Evolutionary conservation across 106 monocot genomes (phyloP), one percentile per base, ranked within the genome.

Genomic region (Hemerocallis citrina): DNA sequence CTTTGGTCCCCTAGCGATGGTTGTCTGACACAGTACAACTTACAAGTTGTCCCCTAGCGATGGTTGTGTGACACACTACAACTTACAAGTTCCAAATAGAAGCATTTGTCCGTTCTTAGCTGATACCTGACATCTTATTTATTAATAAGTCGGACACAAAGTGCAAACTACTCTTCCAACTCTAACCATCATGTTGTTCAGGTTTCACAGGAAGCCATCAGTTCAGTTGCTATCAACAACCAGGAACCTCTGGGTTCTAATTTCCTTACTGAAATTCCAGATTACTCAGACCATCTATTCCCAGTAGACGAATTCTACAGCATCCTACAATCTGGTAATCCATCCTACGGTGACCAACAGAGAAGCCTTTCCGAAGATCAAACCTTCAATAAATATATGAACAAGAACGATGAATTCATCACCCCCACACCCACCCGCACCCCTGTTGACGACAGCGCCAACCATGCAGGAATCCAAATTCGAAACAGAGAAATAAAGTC

Each of bases 381-480:
- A n/a, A n/a, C n/a, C 24, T 15, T 1, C 12, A 37, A 32, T 43
- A 23, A 56, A 35, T 12, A 6, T 44, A 23, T 14, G 14, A 11
- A 16, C 51, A 11, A 6, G 37, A 38, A 38, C 37, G 66, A 20
- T 13, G 16, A 5, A 1, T 22, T 31, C 33, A 25, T 47, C 13
- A 14, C 23, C 24, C n/a, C n/a, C n/a, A n/a, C n/a, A n/a, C 32
- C 16, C 2, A 7, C 9, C 2, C 0, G 10, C 17, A 31, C 39
- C 8, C 13, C 23, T 5, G 50, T 5, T n/a, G 0, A 34, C 4
- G 60, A 64, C 31, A 45, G 44, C 44, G 60, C 1, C n/a, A n/a
- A n/a, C 51, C 74, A 77, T 2, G 63, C 75, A n/a, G 75, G 72
- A 20, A 81, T 89, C 61, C 55, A 67, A 20, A 69, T 75, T 23